phyloP scores from a whole-genome alignment of 2,329 filamentous ascomycete species.

The Fusarium kyushuense region DNA sequence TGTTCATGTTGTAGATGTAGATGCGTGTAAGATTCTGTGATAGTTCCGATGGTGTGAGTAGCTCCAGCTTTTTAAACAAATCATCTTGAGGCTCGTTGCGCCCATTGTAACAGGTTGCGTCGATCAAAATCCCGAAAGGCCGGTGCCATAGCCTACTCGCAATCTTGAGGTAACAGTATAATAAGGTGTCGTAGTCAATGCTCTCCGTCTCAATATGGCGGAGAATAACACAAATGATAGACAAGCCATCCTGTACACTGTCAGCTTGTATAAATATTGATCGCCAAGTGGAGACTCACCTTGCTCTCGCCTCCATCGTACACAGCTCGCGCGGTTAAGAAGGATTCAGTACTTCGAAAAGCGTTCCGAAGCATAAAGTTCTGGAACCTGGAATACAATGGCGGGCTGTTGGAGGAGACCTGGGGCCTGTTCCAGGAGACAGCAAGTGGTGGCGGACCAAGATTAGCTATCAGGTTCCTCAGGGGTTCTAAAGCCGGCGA shows the following conservation, averaged over 20 bases:
- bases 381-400: slow-evolving; percentile 75
- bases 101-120: slow-evolving; percentile 78
- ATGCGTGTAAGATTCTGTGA: slow-evolving; percentile 69
- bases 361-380: slow-evolving; percentile 80
- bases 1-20: slow-evolving; percentile 81
- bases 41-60: slow-evolving; percentile 72
- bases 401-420: slow-evolving; percentile 72
- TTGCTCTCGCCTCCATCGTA: slow-evolving; percentile 80
- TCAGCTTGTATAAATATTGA: slow-evolving; percentile 21
- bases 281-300: slow-evolving; percentile 50
- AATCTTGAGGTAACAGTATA: slow-evolving; percentile 78
- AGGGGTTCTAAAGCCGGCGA: slow-evolving; percentile 71
- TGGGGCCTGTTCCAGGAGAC: slow-evolving; percentile 77
- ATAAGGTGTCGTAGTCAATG: slow-evolving; percentile 73
- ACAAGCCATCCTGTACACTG: slow-evolving; percentile 69
- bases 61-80: slow-evolving; percentile 72
- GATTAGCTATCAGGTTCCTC: slow-evolving; percentile 71
- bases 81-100: slow-evolving; percentile 74
- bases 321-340: slow-evolving; percentile 72
- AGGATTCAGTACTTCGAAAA: slow-evolving; percentile 73
- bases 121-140: slow-evolving; percentile 74
- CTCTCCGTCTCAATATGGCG: slow-evolving; percentile 74
- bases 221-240: slow-evolving; percentile 76
- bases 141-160: slow-evolving; percentile 77
- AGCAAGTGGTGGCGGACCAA: slow-evolving; percentile 75